Evolutionary conservation across 2,329 filamentous ascomycete genomes (phyloP).

Genomic region (Alternaria incomplexa): DNA sequence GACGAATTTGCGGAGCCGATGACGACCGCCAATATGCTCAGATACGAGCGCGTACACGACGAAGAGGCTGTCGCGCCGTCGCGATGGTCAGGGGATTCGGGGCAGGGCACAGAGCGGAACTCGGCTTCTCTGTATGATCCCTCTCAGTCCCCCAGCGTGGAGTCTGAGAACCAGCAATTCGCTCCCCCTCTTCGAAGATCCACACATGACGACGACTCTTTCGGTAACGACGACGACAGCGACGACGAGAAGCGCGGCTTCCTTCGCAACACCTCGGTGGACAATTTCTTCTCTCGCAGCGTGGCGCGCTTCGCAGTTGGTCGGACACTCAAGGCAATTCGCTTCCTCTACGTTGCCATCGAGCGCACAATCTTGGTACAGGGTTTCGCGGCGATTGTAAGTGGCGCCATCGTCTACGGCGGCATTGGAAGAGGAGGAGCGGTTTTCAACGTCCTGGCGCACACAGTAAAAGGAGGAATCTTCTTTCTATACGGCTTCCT

Average conservation of each 20-base stretch:
- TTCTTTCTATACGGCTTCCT: constrained; percentile 94
- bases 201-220: constrained; percentile 54
- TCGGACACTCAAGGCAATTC: constrained; percentile 63
- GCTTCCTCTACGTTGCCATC: constrained; percentile 68
- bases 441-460: constrained; percentile 85
- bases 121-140: constrained; percentile 71
- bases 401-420: constrained; percentile 77
- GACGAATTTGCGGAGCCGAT: constrained; percentile 33
- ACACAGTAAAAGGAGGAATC: constrained; percentile 92
- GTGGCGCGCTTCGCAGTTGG: constrained; percentile 63
- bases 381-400: constrained; percentile 74
- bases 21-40: constrained; percentile 46
- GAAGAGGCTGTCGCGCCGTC: constrained; percentile 29
- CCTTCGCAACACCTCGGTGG: constrained; percentile 54
- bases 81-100: constrained; percentile 54
- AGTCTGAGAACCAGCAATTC: constrained; percentile 50
- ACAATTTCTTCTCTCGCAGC: constrained; percentile 60
- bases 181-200: constrained; percentile 46
- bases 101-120: constrained; percentile 73
- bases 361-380: constrained; percentile 80
- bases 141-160: constrained; percentile 66
- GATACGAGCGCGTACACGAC: constrained; percentile 48
- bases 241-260: constrained; percentile 55
- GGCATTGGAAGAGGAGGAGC: constrained; percentile 76
- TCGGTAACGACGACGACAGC: constrained; percentile 51